Evolutionary conservation across 2,329 filamentous ascomycete species (phyloP), one percentile per base, ranked within the genome.

Genomic region (Lasiodiplodia hormozganensis): DNA sequence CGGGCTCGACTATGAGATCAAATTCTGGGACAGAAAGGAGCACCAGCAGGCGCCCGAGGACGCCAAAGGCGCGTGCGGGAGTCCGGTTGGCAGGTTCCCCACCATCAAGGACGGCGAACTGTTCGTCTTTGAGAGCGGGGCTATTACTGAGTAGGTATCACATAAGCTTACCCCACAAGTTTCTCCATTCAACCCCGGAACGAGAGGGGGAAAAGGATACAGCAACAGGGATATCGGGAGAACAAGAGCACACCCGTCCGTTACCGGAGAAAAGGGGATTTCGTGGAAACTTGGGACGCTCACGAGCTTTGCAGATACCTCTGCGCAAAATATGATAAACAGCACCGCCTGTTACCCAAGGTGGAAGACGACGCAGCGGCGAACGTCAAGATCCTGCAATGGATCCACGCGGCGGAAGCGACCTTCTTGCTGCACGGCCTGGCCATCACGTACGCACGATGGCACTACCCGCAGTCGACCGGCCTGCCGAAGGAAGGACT

Each of bases 361-460:
- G 68, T 72, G 6, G 74, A 80, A 11, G 69, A 72, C 7, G 74
- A 80, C 62, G 71, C 74, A 3, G 69, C 74, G 6, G 69, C 76
- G 4, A 77, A 81, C 40, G 74, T 77, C 65, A 77, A 80, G 66
- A 76, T 80, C 7, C 74, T 79, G 8, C 77, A 83, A 73, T 85
- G 81, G 80, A 73, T 84, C 10, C 81, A 84, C 69, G 82, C 83
- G 0, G 76, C 83, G 7, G 83, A 86, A 77, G 83, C 75, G 1
- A 84, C 82, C 1, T 84, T 82, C 69, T 73, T 81, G 67, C 71
- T 85, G 8, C 84, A 85, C 70, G 77, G 73, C 10, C 77, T 85
- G 2, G 79, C 82, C 0, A 78, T 84, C 31, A 73, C 82, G 16
- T 85, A 85, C 71, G 76, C 78, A 7, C 79, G 80, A 5, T 83